Evolutionary conservation across 352 stramenopile genomes (phyloP).

Genomic region (Phytophthora agathidicida): DNA sequence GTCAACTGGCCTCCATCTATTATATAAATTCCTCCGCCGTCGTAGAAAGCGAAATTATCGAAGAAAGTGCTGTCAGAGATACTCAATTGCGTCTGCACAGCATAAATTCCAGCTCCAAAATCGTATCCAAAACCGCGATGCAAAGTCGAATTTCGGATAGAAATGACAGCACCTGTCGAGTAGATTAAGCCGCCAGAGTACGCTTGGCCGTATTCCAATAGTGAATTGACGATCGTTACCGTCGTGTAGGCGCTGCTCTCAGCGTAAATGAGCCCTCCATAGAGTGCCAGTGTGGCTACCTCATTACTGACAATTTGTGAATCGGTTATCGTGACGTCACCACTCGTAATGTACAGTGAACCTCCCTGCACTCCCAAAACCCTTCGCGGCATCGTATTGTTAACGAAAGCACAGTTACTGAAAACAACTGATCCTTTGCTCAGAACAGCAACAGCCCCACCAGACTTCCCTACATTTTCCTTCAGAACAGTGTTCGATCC

Average conservation of each 20-base stretch:
- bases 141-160: constrained; percentile 44
- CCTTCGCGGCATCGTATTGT: constrained; percentile 39
- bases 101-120: constrained; percentile 64
- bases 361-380: constrained; percentile 25
- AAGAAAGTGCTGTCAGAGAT: constrained; percentile 35
- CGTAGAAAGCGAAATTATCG: constrained; percentile 63
- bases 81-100: constrained; percentile 19
- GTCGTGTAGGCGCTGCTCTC: constrained; percentile 35
- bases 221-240: constrained; percentile 43
- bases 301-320: constrained; percentile 39
- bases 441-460: constrained; percentile 38
- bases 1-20: constrained; percentile 31
- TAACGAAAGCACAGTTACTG: constrained; percentile 36
- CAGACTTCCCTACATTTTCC: constrained; percentile 28
- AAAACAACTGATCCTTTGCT: constrained; percentile 18
- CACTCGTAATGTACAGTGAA: constrained; percentile 32
- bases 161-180: constrained; percentile 27
- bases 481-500: constrained; percentile 25
- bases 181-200: constrained; percentile 58
- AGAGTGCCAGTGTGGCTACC: constrained; percentile 26
- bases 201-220: constrained; percentile 42
- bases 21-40: constrained; percentile 64
- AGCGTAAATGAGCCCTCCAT: constrained; percentile 54
- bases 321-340: constrained; percentile 29
- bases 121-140: constrained; percentile 39